A percentile compares a stretch with the other conserved stretches of the same genome.
These are phyloP conservation scores for Lichtheimia hyalospora DNA, from an alignment of 371 early-diverging fungal species.

Conservation along the genomic window DNA sequence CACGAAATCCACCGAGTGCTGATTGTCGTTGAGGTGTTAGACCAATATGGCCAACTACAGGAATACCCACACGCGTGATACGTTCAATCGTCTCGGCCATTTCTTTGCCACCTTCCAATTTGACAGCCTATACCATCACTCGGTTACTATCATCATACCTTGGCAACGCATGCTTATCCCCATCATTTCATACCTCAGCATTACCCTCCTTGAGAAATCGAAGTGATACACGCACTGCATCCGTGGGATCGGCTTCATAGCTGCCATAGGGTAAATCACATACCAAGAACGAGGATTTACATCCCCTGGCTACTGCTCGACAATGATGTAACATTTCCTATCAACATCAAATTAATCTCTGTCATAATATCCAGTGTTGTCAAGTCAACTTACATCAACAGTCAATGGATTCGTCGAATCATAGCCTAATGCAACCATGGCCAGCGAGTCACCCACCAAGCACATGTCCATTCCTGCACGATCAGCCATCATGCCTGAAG, in stretches of 20 bases:
- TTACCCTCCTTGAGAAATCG: conserved; percentile 86
- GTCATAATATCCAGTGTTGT: neutral
- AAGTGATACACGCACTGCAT: conserved; percentile 77
- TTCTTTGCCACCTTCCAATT: conserved; percentile 92
- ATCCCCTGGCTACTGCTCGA: conserved; percentile 85
- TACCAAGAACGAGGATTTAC: conserved; percentile 74
- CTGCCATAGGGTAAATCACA: conserved; percentile 93
- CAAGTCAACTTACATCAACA: conserved; percentile 59
- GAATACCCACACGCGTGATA: conserved; percentile 83
- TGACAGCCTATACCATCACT: conserved; percentile 68
- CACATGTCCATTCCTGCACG: conserved; percentile 81
- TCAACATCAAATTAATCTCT: neutral
- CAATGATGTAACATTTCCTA: conserved; percentile 96
- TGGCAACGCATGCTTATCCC: neutral
- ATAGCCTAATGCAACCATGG: conserved; percentile 94
- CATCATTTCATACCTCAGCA: conserved; percentile 62
- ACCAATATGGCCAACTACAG: conserved; percentile 93
- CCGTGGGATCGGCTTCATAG: conserved; percentile 75
- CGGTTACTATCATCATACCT: no score
- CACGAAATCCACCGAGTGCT: conserved; percentile 87
- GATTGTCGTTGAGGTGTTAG: conserved; percentile 92
- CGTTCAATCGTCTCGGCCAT: conserved; percentile 73
- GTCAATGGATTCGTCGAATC: conserved; percentile 85
- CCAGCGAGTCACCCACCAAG: conserved; percentile 94
- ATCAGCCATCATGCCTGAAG: conserved; percentile 83